These are phyloP conservation scores for Cladosporium cucumerinum DNA, from an alignment of 2,329 filamentous ascomycete genomes.

Conservation along the genomic window DNA sequence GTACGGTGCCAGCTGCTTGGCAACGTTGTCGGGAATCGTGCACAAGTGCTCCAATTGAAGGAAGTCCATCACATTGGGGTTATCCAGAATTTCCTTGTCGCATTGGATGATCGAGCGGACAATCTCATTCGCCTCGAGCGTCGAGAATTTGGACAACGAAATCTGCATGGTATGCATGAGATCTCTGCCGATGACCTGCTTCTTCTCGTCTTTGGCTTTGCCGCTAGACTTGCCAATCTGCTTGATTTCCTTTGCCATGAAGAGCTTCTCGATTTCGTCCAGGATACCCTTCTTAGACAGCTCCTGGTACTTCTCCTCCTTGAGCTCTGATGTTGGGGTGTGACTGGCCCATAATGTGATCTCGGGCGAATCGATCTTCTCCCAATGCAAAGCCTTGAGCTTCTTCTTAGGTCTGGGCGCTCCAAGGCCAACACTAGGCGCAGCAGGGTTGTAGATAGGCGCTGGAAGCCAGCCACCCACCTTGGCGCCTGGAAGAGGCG, in stretches of 20 bases:
- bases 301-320: slow-evolving; percentile 94
- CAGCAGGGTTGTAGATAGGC: slow-evolving; percentile 53
- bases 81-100: slow-evolving; percentile 83
- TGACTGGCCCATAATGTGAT: slow-evolving; percentile 91
- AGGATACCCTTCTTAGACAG: slow-evolving; percentile 91
- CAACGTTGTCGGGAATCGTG: slow-evolving; percentile 83
- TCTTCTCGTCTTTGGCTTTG: slow-evolving; percentile 84
- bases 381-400: slow-evolving; percentile 98
- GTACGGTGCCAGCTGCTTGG: slow-evolving; percentile 91
- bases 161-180: slow-evolving; percentile 90
- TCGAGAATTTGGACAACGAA: slow-evolving; percentile 88
- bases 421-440: slow-evolving; percentile 65
- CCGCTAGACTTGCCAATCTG: slow-evolving; percentile 65
- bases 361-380: slow-evolving; percentile 91
- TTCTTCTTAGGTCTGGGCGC: slow-evolving; percentile 96
- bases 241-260: slow-evolving; percentile 96
- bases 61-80: slow-evolving; percentile 93
- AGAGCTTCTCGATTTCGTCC: slow-evolving; percentile 95
- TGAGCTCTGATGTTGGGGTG: slow-evolving; percentile 77
- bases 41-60: slow-evolving; percentile 88
- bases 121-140: slow-evolving; percentile 75
- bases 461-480: slow-evolving; percentile 72
- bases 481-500: slow-evolving; percentile 57
- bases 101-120: slow-evolving; percentile 94
- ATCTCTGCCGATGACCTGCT: slow-evolving; percentile 90